Conservation (phyloP, 2,329 filamentous ascomycete genomes). For the Trichoderma citrinoviride region DNA sequence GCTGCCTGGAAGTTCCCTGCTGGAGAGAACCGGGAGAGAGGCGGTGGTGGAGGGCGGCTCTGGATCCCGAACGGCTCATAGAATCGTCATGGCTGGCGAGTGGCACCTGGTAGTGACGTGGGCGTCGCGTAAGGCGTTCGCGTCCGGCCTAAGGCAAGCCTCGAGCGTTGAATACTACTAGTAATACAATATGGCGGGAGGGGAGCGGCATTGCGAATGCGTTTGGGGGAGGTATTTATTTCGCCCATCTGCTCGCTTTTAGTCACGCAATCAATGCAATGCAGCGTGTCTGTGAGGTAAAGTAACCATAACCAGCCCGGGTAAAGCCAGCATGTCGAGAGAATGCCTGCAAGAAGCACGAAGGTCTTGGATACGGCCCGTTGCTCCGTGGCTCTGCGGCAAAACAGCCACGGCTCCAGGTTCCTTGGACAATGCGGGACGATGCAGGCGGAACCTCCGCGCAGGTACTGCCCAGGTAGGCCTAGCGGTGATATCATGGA, state of each 20-base stretch:
- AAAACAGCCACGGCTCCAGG: neutral
- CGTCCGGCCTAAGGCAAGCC: constrained; percentile 10
- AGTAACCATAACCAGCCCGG: neutral
- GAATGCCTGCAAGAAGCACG: neutral
- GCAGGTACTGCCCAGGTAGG: neutral
- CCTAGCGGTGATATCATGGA: constrained; percentile 4
- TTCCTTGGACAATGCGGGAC: neutral
- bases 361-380: constrained; percentile 12
- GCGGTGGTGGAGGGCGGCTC: constrained; percentile 14
- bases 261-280: neutral
- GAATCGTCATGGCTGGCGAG: constrained; percentile 22
- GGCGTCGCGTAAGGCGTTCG: constrained; percentile 19
- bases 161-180: constrained; percentile 3
- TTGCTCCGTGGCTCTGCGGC: neutral
- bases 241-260: neutral
- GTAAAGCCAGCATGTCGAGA: neutral
- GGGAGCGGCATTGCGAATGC: neutral
- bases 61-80: constrained; percentile 9
- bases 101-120: constrained; percentile 17
- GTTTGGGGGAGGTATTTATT: constrained; percentile 6
- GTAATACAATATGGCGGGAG: neutral
- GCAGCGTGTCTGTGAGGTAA: constrained; percentile 2
- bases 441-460: neutral
- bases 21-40: neutral
- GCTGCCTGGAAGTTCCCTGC: neutral